Conservation (phyloP, 2,329 filamentous ascomycete species). For the Penicillium sp. region DNA sequence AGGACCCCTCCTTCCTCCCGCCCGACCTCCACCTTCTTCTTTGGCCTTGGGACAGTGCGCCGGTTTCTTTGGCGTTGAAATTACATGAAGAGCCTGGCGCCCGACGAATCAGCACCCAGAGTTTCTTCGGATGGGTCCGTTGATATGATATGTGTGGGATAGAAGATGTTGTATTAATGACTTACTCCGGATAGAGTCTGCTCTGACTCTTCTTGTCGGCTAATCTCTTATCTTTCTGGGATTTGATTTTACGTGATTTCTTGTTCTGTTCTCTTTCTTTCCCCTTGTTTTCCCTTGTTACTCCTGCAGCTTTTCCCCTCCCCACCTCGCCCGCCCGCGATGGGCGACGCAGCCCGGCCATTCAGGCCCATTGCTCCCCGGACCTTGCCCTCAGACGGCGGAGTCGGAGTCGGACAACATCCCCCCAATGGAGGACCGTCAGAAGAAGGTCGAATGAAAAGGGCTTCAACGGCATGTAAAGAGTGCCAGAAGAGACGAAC, state of each 20-base stretch:
- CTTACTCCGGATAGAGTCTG: conserved; percentile 1
- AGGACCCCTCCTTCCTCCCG: neutral
- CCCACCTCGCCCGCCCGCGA: conserved; percentile 12
- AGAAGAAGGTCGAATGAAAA: conserved; percentile 35
- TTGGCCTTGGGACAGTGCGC: conserved; percentile 6
- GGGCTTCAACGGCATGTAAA: conserved; percentile 38
- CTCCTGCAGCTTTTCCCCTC: neutral
- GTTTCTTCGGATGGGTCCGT: conserved; percentile 1
- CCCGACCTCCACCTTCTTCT: conserved; percentile 8
- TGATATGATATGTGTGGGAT: conserved; percentile 11
- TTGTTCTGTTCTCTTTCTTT: neutral
- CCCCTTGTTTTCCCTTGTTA: neutral
- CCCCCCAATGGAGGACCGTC: conserved; percentile 12
- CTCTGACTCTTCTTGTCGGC: neutral
- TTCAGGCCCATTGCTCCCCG: conserved; percentile 36
- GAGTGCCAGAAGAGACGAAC: conserved; percentile 40
- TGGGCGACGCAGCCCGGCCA: conserved; percentile 31
- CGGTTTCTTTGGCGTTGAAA: conserved; percentile 5
- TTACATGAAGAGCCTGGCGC: conserved; percentile 2
- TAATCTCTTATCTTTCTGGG: conserved; percentile 3
- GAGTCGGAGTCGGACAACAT: conserved; percentile 12
- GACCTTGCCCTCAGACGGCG: conserved; percentile 14
- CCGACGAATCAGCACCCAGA: conserved; percentile 1
- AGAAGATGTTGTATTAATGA: conserved; percentile 10
- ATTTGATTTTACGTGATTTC: conserved; percentile 1